Evolutionary conservation across 2,329 filamentous ascomycete species (phyloP).

Genomic region (Talaromyces piceae): DNA sequence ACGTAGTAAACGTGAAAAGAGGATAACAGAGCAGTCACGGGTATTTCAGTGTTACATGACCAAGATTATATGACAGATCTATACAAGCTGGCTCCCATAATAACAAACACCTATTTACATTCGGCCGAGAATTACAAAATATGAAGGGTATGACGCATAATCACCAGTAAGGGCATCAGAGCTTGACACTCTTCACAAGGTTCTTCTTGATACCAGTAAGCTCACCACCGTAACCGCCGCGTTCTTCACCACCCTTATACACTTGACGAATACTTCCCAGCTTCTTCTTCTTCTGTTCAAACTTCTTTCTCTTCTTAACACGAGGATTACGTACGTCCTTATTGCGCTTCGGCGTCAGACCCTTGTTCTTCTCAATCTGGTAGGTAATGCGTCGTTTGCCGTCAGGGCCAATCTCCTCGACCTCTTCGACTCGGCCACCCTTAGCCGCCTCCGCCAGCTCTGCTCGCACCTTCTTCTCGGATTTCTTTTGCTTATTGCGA

Average conservation of each 20-base stretch:
- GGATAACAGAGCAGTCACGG: no score
- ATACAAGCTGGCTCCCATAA: not conserved
- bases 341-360: conserved; percentile 76
- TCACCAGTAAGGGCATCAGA: conserved; percentile 45
- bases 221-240: conserved; percentile 84
- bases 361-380: conserved; percentile 96
- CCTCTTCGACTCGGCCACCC: conserved; percentile 55
- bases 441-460: conserved; percentile 50
- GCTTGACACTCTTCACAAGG: conserved; percentile 85
- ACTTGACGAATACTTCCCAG: conserved; percentile 74
- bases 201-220: conserved; percentile 91
- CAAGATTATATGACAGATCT: not conserved
- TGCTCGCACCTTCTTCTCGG: conserved; percentile 63
- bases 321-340: conserved; percentile 93
- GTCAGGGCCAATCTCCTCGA: conserved; percentile 66
- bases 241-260: conserved; percentile 78
- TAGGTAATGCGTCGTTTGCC: conserved; percentile 92
- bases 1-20: no score
- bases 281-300: conserved; percentile 96
- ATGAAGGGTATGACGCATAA: not conserved
- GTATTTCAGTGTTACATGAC: no score
- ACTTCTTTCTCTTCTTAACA: conserved; percentile 98
- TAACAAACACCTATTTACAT: conserved; percentile 1
- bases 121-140: not conserved
- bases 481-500: conserved; percentile 50